phyloP scores from a whole-genome alignment of 2,329 filamentous ascomycete genomes.

The Ascochyta clinopodiicola region DNA sequence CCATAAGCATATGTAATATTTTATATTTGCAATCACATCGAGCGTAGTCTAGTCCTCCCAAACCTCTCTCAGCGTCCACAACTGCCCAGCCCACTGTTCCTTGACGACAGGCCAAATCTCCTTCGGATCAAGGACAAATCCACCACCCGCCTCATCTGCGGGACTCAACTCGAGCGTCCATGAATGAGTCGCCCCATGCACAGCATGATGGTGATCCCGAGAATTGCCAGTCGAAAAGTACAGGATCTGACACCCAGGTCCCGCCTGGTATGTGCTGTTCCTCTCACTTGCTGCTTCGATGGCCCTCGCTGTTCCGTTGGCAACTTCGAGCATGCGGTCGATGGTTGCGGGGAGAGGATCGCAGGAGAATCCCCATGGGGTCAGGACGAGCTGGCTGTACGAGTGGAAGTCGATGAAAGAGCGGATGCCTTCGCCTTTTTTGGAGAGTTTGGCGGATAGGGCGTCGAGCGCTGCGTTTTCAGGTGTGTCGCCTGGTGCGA shows the following conservation, averaged over 20 bases:
- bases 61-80: conserved; percentile 28
- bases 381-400: conserved; percentile 66
- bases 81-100: conserved; percentile 55
- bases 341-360: conserved; percentile 56
- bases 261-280: conserved; percentile 48
- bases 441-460: conserved; percentile 51
- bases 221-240: conserved; percentile 60
- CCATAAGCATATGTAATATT: too few species aligned
- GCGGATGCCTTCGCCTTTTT: conserved; percentile 57
- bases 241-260: conserved; percentile 63
- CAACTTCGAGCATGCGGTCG: conserved; percentile 49
- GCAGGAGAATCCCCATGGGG: conserved; percentile 60
- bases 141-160: conserved; percentile 52
- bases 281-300: conserved; percentile 54
- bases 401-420: conserved; percentile 70
- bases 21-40: too few species aligned
- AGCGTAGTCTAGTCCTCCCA: conserved; percentile 10
- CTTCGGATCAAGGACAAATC: conserved; percentile 56
- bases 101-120: conserved; percentile 55
- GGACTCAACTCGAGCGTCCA: conserved; percentile 57
- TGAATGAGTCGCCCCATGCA: conserved; percentile 50
- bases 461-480: conserved; percentile 51
- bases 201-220: conserved; percentile 52
- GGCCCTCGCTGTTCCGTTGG: conserved; percentile 43
- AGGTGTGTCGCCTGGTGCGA: conserved; percentile 38